Percentiles rank a stretch among this genome's conserved stretches.
phyloP scores from a whole-genome alignment of 2,329 filamentous ascomycete species.

The Chrysoporthe cubensis region DNA sequence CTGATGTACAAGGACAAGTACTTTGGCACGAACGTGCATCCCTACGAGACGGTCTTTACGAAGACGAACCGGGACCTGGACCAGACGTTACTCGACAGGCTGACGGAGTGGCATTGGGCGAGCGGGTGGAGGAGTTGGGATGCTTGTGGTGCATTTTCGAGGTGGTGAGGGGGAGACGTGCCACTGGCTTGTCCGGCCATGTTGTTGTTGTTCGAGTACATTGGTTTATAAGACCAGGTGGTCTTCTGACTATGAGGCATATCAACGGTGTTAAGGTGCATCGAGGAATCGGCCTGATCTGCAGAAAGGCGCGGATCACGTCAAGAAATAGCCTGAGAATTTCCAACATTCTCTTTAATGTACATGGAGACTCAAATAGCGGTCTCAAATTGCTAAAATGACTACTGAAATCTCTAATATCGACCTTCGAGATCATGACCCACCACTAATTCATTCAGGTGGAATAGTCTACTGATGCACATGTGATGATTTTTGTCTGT shows the following conservation, averaged over 20 bases:
- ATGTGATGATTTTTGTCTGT: no score
- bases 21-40: constrained; percentile 40
- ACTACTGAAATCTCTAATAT: neutral
- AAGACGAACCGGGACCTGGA: constrained; percentile 40
- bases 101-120: constrained; percentile 38
- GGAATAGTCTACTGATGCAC: no score
- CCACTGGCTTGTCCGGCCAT: neutral
- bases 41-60: constrained; percentile 43
- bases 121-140: constrained; percentile 34
- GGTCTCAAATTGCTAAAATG: neutral
- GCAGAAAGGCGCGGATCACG: no score
- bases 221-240: neutral
- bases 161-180: constrained; percentile 12
- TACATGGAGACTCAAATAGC: no score
- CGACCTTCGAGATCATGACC: neutral
- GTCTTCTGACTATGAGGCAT: neutral
- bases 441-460: neutral
- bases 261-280: constrained; percentile 3
- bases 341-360: neutral
- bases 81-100: constrained; percentile 33
- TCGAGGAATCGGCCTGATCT: neutral
- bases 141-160: constrained; percentile 28
- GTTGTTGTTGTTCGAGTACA: neutral
- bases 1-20: constrained; percentile 36
- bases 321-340: neutral